Conservation (phyloP, 1,284 basidiomycete species). For the Pseudozyma thailandica region DNA sequence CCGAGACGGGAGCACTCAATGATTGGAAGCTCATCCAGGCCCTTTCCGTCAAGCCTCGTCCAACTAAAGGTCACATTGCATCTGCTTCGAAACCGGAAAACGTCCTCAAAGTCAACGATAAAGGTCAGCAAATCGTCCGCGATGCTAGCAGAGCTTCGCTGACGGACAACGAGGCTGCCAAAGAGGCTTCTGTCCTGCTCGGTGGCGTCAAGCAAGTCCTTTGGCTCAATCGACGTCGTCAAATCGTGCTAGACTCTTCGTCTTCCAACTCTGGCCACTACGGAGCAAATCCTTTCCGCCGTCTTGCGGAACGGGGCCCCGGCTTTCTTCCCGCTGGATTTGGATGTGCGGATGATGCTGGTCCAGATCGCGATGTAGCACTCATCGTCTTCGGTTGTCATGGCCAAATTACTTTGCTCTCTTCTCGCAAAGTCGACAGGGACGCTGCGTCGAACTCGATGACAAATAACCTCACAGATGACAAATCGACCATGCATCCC, state of each 20-base stretch:
- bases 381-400: slow-evolving; percentile 40
- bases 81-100: slow-evolving; percentile 13
- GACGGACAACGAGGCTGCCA: not conserved
- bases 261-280: slow-evolving; percentile 17
- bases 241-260: slow-evolving; percentile 19
- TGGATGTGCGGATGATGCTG: slow-evolving; percentile 10
- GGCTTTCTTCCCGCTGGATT: slow-evolving; percentile 7
- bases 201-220: slow-evolving; percentile 23
- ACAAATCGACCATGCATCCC: not conserved
- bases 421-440: slow-evolving; percentile 21
- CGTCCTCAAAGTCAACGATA: slow-evolving; percentile 45
- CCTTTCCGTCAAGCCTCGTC: slow-evolving; percentile 8
- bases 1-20: slow-evolving; percentile 36
- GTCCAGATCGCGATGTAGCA: slow-evolving; percentile 29
- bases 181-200: not conserved
- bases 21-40: slow-evolving; percentile 39
- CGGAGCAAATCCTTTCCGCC: slow-evolving; percentile 20
- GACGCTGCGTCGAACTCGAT: slow-evolving; percentile 6
- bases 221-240: slow-evolving; percentile 40
- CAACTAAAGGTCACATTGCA: not conserved
- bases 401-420: slow-evolving; percentile 35
- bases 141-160: slow-evolving; percentile 17
- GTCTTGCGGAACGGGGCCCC: slow-evolving; percentile 28
- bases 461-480: not conserved
- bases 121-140: slow-evolving; percentile 20